Evolutionary conservation across 768 basidiomycete species (phyloP).

Genomic region (Lyophyllum decastes): DNA sequence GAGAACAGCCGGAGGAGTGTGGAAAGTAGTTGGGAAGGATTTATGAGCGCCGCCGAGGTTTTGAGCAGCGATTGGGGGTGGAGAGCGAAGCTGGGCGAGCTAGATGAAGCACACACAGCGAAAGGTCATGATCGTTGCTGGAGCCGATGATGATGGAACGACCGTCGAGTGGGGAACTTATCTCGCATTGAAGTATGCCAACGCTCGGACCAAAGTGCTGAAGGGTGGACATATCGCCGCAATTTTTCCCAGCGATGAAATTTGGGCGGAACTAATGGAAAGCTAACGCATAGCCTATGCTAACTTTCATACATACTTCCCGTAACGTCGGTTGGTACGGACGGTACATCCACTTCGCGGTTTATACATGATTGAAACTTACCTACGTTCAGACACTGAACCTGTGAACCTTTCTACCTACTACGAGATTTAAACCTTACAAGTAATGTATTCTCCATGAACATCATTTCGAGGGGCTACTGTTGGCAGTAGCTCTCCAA

Average conservation of each 20-base stretch:
- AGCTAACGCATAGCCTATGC: background rate
- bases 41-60: constrained; percentile 32
- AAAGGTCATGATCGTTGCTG: constrained; percentile 37
- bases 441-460: too few species aligned
- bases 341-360: too few species aligned
- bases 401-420: too few species aligned
- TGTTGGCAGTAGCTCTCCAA: too few species aligned
- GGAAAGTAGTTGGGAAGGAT: constrained; percentile 45
- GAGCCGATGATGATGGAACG: constrained; percentile 33
- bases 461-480: too few species aligned
- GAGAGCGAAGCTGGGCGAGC: constrained; percentile 29
- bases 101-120: constrained; percentile 47
- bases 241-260: constrained; percentile 36
- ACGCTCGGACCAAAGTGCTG: constrained; percentile 34
- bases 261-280: constrained; percentile 33
- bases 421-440: too few species aligned
- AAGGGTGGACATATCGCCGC: constrained; percentile 42
- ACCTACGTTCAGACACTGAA: too few species aligned
- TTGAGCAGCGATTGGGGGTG: constrained; percentile 46
- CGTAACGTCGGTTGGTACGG: too few species aligned
- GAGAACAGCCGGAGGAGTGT: constrained; percentile 39
- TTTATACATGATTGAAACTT: too few species aligned
- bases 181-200: constrained; percentile 39
- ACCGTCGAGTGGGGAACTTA: constrained; percentile 36
- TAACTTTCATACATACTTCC: too few species aligned